phyloP scores from a whole-genome alignment of 2,329 filamentous ascomycete species.

The Aspergillus quadricinctus region DNA sequence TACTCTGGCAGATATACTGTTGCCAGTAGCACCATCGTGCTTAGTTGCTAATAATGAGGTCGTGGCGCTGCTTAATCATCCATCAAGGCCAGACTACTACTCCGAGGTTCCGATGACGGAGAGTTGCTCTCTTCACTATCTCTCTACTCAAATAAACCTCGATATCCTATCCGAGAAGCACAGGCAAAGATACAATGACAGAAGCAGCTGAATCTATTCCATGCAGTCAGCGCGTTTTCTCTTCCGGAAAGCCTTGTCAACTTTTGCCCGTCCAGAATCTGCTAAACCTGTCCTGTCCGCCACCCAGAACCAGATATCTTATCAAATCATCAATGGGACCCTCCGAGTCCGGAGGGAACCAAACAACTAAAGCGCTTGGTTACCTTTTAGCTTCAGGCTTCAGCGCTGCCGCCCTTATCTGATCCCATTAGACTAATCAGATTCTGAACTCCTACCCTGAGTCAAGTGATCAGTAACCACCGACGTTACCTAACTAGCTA shows the following conservation, averaged over 20 bases:
- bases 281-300: background rate
- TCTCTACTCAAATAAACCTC: background rate
- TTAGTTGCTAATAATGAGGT: background rate
- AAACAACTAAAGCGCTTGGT: background rate
- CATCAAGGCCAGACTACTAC: background rate
- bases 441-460: background rate
- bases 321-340: background rate
- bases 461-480: background rate
- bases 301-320: background rate
- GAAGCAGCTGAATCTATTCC: background rate
- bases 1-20: background rate
- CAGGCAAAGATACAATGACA: background rate
- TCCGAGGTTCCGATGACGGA: background rate
- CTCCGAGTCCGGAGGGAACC: background rate
- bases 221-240: background rate
- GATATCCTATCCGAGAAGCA: background rate
- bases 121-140: background rate
- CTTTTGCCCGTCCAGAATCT: background rate
- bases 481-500: background rate
- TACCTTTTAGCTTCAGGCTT: too few relatives aligned
- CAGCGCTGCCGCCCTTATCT: constrained; percentile 1
- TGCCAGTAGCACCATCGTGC: background rate
- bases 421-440: constrained; percentile 3
- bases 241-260: background rate
- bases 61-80: background rate